Percentiles rank a stretch among this genome's conserved stretches.
Evolutionary conservation across 768 basidiomycete species (phyloP).

Genomic region (Cystoderma amianthinum): DNA sequence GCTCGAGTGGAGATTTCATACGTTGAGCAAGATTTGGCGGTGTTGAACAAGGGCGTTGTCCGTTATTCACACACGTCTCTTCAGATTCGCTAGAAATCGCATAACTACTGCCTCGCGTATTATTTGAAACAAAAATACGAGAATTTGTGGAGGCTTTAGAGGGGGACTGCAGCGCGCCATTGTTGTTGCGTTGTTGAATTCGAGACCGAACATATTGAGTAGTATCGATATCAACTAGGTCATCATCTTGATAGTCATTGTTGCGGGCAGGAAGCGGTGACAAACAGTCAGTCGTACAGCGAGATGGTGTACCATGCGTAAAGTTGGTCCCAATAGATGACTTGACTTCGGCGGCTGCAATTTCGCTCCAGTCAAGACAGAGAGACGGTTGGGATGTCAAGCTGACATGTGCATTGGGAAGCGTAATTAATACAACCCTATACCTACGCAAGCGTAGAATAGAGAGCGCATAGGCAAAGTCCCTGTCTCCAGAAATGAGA

Average conservation of each 20-base stretch:
- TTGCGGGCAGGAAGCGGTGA: not conserved
- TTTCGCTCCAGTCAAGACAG: conserved; percentile 38
- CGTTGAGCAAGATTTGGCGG: too few species aligned
- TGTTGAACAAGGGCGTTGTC: too few species aligned
- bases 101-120: too few species aligned
- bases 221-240: not conserved
- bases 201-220: not conserved
- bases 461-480: conserved; percentile 37
- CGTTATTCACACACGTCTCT: too few species aligned
- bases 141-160: too few species aligned
- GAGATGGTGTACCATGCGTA: not conserved
- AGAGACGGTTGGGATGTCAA: conserved; percentile 40
- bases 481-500: conserved; percentile 38
- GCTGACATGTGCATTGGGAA: conserved; percentile 24
- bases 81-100: too few species aligned
- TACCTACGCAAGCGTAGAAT: conserved; percentile 30
- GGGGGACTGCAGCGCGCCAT: too few species aligned
- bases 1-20: too few species aligned
- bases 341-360: too few species aligned
- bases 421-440: conserved; percentile 31
- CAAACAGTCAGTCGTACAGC: not conserved
- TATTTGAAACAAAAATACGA: too few species aligned
- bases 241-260: not conserved
- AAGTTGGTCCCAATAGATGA: too few species aligned
- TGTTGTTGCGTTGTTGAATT: not conserved